Evolutionary conservation across 495 filamentous ascomycete species (phyloP).

Genomic region (Aspergillus nanangensis): DNA sequence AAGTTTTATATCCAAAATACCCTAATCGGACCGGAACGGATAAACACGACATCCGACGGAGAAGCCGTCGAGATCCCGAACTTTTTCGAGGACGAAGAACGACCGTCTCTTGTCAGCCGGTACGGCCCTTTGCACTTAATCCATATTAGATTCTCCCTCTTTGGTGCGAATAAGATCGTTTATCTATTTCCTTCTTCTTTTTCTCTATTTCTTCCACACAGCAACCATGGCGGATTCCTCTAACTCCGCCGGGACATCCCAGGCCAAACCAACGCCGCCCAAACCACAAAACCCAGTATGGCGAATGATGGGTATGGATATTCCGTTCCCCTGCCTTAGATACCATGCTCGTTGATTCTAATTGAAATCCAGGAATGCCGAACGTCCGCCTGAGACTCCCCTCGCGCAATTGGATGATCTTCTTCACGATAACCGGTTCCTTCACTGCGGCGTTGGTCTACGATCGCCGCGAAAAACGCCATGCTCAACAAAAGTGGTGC

Average conservation of each 20-base stretch:
- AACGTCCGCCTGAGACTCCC: conserved; percentile 78
- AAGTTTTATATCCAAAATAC: too few species aligned
- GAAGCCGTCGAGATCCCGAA: background rate
- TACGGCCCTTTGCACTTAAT: too few species aligned
- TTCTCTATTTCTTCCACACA: background rate
- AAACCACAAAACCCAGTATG: conserved; percentile 61
- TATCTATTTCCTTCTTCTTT: background rate
- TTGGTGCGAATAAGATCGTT: background rate
- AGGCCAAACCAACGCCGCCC: conserved; percentile 35
- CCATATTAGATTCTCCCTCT: background rate
- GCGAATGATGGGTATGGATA: conserved; percentile 69
- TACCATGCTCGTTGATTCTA: background rate
- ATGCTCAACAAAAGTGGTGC: conserved; percentile 79
- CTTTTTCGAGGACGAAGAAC: too few species aligned
- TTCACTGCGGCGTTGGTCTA: conserved; percentile 77
- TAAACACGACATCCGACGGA: background rate
- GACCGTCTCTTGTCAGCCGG: too few species aligned
- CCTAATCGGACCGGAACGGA: background rate
- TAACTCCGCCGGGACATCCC: conserved; percentile 25
- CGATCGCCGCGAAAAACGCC: conserved; percentile 84
- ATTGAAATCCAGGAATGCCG: conserved; percentile 54
- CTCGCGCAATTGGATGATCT: conserved; percentile 97
- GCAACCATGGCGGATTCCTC: conserved; percentile 33
- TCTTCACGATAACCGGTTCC: conserved; percentile 71
- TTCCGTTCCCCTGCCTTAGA: background rate